These are phyloP conservation scores for Yamadazyma siamensis DNA, from an alignment of 1,139 yeast species.

Conservation along the genomic window DNA sequence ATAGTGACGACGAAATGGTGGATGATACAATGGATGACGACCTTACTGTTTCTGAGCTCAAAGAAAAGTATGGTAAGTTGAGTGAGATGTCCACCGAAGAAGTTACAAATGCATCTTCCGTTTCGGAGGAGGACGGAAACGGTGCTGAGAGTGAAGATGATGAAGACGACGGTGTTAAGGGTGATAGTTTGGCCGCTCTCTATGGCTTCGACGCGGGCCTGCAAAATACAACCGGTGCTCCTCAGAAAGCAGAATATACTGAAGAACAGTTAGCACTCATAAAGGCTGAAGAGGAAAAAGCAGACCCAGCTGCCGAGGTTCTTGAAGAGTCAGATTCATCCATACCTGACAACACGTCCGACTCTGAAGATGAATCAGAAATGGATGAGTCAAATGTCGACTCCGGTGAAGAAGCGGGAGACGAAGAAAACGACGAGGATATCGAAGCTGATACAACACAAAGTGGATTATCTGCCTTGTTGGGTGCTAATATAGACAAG, in stretches of 20 bases:
- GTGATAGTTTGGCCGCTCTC: constrained; percentile 30
- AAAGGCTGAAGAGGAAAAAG: constrained; percentile 17
- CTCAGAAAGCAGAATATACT: constrained; percentile 23
- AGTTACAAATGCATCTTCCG: constrained; percentile 12
- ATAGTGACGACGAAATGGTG: constrained; percentile 22
- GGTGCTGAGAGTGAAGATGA: constrained; percentile 18
- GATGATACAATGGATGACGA: constrained; percentile 45
- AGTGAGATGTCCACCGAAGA: constrained; percentile 27
- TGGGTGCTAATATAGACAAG: constrained; percentile 15
- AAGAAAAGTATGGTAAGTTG: constrained; percentile 52
- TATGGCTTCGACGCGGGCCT: too few relatives aligned
- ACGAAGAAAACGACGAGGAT: constrained; percentile 5
- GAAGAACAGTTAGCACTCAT: constrained; percentile 34
- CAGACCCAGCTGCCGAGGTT: constrained; percentile 12
- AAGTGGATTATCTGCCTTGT: constrained; percentile 21
- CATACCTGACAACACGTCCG: constrained; percentile 18
- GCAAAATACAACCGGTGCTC: constrained; percentile 6
- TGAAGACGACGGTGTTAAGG: constrained; percentile 18
- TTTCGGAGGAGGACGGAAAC: constrained; percentile 11
- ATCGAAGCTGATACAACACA: constrained; percentile 10
- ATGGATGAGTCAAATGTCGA: constrained; percentile 1
- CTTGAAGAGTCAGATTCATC: constrained; percentile 15
- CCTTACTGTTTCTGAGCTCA: constrained; percentile 63
- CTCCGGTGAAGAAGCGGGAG: constrained; percentile 4
- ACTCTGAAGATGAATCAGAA: constrained; percentile 6